A percentile compares a stretch with the other conserved stretches of the same genome.
These are phyloP conservation scores for Neocatenulostroma microsporum DNA, from an alignment of 2,329 filamentous ascomycete species.

Conservation along the genomic window DNA sequence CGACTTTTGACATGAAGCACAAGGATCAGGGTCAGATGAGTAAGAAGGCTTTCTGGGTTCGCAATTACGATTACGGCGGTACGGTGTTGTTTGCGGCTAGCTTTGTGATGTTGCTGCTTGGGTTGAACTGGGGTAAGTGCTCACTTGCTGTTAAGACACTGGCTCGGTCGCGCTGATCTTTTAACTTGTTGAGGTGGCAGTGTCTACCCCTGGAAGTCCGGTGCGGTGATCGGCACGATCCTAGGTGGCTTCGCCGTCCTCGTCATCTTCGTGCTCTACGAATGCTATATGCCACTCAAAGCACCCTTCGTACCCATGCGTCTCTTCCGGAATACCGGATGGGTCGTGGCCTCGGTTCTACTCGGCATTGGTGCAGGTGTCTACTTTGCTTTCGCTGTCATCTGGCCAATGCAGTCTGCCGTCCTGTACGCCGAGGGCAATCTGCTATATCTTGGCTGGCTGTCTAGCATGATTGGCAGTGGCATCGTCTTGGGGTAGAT, in stretches of 20 bases:
- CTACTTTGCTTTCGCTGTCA: conserved; percentile 24
- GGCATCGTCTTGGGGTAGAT: conserved; percentile 1
- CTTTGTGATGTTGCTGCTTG: conserved; percentile 9
- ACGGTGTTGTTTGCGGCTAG: conserved; percentile 19
- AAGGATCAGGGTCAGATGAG: conserved; percentile 21
- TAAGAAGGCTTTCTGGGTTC: conserved; percentile 28
- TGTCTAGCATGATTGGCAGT: neutral
- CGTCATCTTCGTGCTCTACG: conserved; percentile 9
- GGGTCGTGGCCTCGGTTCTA: no score
- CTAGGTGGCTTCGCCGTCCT: conserved; percentile 10
- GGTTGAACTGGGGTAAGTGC: conserved; percentile 12
- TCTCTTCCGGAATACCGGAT: conserved; percentile 11
- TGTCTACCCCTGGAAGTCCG: conserved; percentile 9
- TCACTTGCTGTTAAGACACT: no score
- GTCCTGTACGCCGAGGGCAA: conserved; percentile 1
- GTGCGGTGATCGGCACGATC: conserved; percentile 7
- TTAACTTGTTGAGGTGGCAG: no score
- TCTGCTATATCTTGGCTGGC: neutral
- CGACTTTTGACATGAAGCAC: conserved; percentile 27
- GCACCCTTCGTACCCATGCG: conserved; percentile 11
- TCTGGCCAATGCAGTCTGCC: neutral
- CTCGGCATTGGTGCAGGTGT: no score
- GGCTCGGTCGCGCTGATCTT: no score
- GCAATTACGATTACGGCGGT: conserved; percentile 47
- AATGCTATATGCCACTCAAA: conserved; percentile 7